These are phyloP conservation scores for Zalaria sp. DNA, from an alignment of 2,329 filamentous ascomycete genomes.

Conservation along the genomic window DNA sequence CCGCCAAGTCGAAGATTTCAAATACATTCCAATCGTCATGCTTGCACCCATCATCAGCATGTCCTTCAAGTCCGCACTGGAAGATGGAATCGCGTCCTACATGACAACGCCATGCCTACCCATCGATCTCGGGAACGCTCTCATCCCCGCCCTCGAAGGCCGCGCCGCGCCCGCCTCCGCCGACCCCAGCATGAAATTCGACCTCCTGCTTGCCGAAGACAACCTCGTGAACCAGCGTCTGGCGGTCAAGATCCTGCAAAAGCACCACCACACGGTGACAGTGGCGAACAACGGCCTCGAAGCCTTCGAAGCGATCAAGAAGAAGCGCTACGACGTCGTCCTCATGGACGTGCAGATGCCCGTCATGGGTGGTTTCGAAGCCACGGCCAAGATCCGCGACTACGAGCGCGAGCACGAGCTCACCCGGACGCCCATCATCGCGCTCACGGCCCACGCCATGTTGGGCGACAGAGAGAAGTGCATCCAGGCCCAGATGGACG, in stretches of 20 bases:
- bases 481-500: constrained; percentile 97
- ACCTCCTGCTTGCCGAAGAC: constrained; percentile 90
- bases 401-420: constrained; percentile 74
- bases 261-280: constrained; percentile 84
- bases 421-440: constrained; percentile 85
- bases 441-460: constrained; percentile 95
- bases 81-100: constrained; percentile 95
- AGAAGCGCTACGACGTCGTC: constrained; percentile 87
- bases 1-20: constrained; percentile 83
- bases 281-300: constrained; percentile 93
- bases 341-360: constrained; percentile 99
- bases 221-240: constrained; percentile 94
- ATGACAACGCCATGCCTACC: constrained; percentile 95
- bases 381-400: constrained; percentile 89
- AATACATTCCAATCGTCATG: constrained; percentile 92
- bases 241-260: constrained; percentile 92
- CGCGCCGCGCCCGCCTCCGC: constrained; percentile 80
- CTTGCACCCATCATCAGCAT: constrained; percentile 81
- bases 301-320: constrained; percentile 82
- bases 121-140: constrained; percentile 88
- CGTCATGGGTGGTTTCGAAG: constrained; percentile 98
- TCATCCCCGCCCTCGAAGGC: constrained; percentile 90
- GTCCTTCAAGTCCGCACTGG: constrained; percentile 81
- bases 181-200: constrained; percentile 89
- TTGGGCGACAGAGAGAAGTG: constrained; percentile 96